Evolutionary conservation across 2,329 filamentous ascomycete genomes (phyloP).

Genomic region (Ophiostoma ips): DNA sequence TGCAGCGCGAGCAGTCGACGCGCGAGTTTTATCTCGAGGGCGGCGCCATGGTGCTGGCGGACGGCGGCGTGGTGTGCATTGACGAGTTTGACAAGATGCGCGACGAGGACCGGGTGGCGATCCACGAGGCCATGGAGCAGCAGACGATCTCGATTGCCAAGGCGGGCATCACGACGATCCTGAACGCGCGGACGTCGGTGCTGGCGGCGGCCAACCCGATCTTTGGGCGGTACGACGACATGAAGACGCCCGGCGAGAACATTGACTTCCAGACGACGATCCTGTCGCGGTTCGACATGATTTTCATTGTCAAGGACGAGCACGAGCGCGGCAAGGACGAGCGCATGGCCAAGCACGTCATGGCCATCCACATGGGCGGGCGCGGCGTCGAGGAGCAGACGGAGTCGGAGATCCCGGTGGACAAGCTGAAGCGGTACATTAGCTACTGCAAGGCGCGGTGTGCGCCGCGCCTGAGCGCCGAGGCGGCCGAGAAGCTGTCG

Average conservation of each 20-base stretch:
- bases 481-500: slow-evolving; percentile 89
- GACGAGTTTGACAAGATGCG: slow-evolving; percentile 99
- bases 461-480: slow-evolving; percentile 75
- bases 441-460: slow-evolving; percentile 96
- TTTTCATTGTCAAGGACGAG: slow-evolving; percentile 95
- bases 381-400: slow-evolving; percentile 67
- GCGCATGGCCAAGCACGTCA: slow-evolving; percentile 89
- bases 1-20: slow-evolving; percentile 82
- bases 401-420: slow-evolving; percentile 80
- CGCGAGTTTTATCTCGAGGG: slow-evolving; percentile 97
- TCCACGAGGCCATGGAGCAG: slow-evolving; percentile 99
- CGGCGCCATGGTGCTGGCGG: slow-evolving; percentile 94
- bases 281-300: slow-evolving; percentile 97
- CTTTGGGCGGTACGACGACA: slow-evolving; percentile 93
- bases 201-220: slow-evolving; percentile 93
- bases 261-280: slow-evolving; percentile 99
- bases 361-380: slow-evolving; percentile 91
- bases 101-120: slow-evolving; percentile 92
- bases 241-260: slow-evolving; percentile 95
- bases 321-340: slow-evolving; percentile 84
- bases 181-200: slow-evolving; percentile 91
- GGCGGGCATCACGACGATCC: slow-evolving; percentile 93
- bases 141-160: slow-evolving; percentile 99
- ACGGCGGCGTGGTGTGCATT: slow-evolving; percentile 94
- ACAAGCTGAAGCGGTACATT: slow-evolving; percentile 95